Conservation (phyloP, 83 land plant genomes). For the Larix sibirica region DNA sequence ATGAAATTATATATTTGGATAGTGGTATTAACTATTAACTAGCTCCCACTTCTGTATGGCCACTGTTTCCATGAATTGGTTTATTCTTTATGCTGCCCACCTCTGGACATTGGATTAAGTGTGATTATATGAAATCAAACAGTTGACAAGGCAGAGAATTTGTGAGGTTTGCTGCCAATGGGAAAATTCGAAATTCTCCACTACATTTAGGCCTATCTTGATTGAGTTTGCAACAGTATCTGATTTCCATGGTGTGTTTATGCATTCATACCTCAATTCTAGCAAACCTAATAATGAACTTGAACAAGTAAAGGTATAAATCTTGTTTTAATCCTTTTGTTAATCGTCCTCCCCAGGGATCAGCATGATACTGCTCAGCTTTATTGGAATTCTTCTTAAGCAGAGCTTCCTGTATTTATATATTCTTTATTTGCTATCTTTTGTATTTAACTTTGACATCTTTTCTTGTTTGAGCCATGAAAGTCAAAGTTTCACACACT, state of each 20-base stretch:
- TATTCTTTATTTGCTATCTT: no score
- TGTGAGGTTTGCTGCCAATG: no score
- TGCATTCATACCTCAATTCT: not conserved
- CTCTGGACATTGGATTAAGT: no score
- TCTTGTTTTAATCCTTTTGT: not conserved
- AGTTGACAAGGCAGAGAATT: no score
- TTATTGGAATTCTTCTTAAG: not conserved
- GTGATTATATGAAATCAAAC: no score
- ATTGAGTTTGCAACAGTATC: not conserved
- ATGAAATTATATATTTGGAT: no score
- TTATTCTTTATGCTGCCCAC: no score
- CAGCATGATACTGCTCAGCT: not conserved
- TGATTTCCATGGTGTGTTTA: not conserved
- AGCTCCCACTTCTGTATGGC: no score
- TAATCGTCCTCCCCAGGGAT: not conserved
- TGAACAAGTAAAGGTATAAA: not conserved
- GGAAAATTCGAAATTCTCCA: no score
- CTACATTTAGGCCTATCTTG: not conserved
- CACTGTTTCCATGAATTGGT: no score
- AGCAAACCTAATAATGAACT: not conserved
- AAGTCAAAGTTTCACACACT: no score
- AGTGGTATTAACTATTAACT: no score
- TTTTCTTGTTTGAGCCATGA: not conserved
- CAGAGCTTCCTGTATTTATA: not conserved
- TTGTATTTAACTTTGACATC: not conserved